Evolutionary conservation across 23 red algal genomes (phyloP), one percentile per base, ranked within the genome.

Genomic region (Gracilariopsis chorda): DNA sequence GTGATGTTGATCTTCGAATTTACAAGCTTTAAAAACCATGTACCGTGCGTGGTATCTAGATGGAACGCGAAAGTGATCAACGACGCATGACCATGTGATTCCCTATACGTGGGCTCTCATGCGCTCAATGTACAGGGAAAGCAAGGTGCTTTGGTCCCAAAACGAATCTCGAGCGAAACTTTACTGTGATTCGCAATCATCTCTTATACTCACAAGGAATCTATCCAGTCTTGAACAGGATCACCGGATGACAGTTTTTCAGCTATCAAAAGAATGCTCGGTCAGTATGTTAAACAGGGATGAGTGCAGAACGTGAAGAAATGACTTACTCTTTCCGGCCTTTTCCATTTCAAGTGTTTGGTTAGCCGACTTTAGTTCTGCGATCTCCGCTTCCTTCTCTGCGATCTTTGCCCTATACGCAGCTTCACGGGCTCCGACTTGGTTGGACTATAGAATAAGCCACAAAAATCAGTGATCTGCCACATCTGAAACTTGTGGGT

Each of bases 221-320:
- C 70, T 37, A 89, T 63, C 85, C 85, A 89, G 69, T 89, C 85
- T 39, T 89, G 85, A 9, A 89, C 69, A 16, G 68, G 69, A 37
- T 89, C 85, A 4, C 85, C 85, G 53, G 85, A 89, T 1, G 85
- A 78, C 30, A 34, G 47, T 76, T 89, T 78, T 57, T 44, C 85
- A 36, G 49, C 82, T 86, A 0, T 45, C n/a, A n/a, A 46, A 45
- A n/a, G 10, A 46, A 25, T 0, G 37, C 37, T 21, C 29, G 37
- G 67, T 73, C 47, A 73, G 67, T 34, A n/a, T 16, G 19, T 33
- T 4, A 65, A 10, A 35, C 11, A 65, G 25, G 4, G 24, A 9
- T n/a, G 28, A 73, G 37, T n/a, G n/a, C n/a, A n/a, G 32, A 73
- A 7, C 17, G 37, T 35, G 39, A 43, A 62, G 11, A 28, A 29